Evolutionary conservation across 1,139 yeast genomes (phyloP), one percentile per base, ranked within the genome.

Genomic region (Williopsis jadinii): DNA sequence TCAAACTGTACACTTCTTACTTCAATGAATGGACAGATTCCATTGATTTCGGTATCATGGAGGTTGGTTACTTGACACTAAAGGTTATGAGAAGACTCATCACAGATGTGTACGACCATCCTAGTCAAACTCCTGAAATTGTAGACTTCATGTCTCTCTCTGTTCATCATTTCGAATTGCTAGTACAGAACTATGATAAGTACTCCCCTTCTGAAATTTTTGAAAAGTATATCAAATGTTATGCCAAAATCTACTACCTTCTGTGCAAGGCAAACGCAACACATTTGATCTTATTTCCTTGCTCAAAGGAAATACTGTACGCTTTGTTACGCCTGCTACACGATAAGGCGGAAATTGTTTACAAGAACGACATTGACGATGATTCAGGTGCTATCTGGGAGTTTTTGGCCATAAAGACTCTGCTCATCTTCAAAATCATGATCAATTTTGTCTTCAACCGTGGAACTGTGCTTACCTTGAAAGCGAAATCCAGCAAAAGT

Each of bases 51-150:
- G 62, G 69, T 35, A 74, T 74, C 44, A 54, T 71, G 39, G 85
- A 83, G 54, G 71, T 86, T 12, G 86, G 95, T 26, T 88, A 88
- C 56, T 58, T 85, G 43, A 74, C 88, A 33, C 68, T 90, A 45
- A 92, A 92, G 60, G 79, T 77, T 32, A 63, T 86, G 31, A 70
- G 95, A 49, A 70, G 95, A 49, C 70, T 84, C 27, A 68, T 87
- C 6, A 80, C 83, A 3, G 95, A 85, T 53, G 95, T 95, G 0
- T 81, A 73, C 52, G 87, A 82, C 38, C 71, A 74, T 47, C 82
- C 86, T 2, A 80, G 84, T 48, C 75, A 70, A 27, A 48, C 61
- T 3, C 41, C 35, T 15, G 75, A 73, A 37, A 73, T 85, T 3
- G 61, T 64, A 8, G 85, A 79, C 41, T 82, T 87, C 50, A 68